These are phyloP conservation scores for Suhomyces yuchorum DNA, from an alignment of 1,139 yeast genomes.

Conservation along the genomic window DNA sequence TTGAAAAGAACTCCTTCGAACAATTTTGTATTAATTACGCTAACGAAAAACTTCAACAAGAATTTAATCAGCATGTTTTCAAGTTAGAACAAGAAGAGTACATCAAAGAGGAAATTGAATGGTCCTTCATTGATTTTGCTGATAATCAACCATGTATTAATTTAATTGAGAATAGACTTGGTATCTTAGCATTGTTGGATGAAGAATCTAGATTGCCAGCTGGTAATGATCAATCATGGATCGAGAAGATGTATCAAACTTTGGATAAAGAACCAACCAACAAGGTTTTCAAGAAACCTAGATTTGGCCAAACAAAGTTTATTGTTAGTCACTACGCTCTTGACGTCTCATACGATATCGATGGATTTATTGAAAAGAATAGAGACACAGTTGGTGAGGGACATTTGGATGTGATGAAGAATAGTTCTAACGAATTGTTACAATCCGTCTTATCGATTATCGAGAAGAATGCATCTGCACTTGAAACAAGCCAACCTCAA, in stretches of 20 bases:
- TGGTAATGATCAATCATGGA: constrained; percentile 92
- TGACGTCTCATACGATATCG: constrained; percentile 90
- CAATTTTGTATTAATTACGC: constrained; percentile 98
- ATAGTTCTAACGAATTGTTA: constrained; percentile 66
- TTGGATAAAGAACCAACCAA: constrained; percentile 78
- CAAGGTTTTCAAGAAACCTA: constrained; percentile 85
- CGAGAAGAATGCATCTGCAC: constrained; percentile 60
- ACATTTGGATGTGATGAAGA: constrained; percentile 79
- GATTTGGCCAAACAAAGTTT: constrained; percentile 91
- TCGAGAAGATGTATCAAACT: constrained; percentile 84
- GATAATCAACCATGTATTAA: constrained; percentile 98
- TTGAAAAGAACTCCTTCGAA: constrained; percentile 90
- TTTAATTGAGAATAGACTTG: constrained; percentile 85
- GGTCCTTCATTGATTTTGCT: constrained; percentile 95
- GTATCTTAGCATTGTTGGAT: constrained; percentile 84
- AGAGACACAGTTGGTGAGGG: constrained; percentile 98
- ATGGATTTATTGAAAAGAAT: constrained; percentile 94
- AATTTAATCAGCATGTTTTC: constrained; percentile 95
- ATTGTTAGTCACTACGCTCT: constrained; percentile 92
- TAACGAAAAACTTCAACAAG: constrained; percentile 95
- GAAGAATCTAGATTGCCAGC: constrained; percentile 96
- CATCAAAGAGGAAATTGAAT: constrained; percentile 86
- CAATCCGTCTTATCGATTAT: constrained; percentile 63
- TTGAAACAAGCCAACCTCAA: constrained; percentile 41
- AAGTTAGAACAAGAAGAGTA: constrained; percentile 96